Evolutionary conservation across 2,329 filamentous ascomycete species (phyloP).

Genomic region (Aspergillus fumigatus): DNA sequence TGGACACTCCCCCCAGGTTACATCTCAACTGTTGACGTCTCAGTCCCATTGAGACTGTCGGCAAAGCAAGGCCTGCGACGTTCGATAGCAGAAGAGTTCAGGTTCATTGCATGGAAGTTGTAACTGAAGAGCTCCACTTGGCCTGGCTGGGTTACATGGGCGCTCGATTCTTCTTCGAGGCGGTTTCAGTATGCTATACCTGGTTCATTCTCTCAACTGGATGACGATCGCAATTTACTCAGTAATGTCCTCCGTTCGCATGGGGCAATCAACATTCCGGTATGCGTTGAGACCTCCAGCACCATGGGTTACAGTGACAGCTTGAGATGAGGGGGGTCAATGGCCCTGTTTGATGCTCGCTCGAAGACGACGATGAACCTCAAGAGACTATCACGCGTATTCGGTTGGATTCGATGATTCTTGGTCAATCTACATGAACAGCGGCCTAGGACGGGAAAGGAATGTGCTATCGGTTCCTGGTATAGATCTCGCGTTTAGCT

Average conservation of each 20-base stretch:
- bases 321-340: background rate
- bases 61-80: background rate
- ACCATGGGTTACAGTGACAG: background rate
- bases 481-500: background rate
- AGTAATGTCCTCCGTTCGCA: background rate
- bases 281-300: background rate
- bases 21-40: conserved; percentile 1
- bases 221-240: background rate
- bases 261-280: background rate
- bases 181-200: background rate
- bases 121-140: background rate
- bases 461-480: background rate
- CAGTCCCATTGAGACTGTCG: background rate
- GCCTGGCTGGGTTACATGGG: background rate
- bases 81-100: background rate
- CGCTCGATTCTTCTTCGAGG: background rate
- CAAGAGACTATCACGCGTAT: background rate
- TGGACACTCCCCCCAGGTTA: background rate
- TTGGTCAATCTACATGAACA: background rate
- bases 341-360: background rate
- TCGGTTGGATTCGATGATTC: background rate
- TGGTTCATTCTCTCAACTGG: background rate
- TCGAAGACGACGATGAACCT: background rate
- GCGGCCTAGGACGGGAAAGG: background rate
- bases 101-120: background rate